Conservation (phyloP, 2,329 filamentous ascomycete genomes). For the Didymella pinodella region DNA sequence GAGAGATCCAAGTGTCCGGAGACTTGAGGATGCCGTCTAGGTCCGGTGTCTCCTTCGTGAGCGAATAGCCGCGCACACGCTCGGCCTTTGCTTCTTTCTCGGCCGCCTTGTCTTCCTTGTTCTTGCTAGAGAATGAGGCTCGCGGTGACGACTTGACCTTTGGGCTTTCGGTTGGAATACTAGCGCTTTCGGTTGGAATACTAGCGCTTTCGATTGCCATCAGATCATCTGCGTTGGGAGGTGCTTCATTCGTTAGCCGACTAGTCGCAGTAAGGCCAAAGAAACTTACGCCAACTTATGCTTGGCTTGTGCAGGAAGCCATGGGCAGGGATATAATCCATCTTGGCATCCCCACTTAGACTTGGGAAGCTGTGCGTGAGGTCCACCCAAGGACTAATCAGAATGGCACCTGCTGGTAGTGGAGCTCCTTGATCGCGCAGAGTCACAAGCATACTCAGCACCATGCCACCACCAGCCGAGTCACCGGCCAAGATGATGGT, state of each 20-base stretch:
- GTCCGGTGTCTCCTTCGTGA: slow-evolving; percentile 35
- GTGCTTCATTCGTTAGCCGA: slow-evolving; percentile 55
- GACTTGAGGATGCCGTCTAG: slow-evolving; percentile 16
- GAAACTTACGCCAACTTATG: slow-evolving; percentile 72
- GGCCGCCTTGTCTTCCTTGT: slow-evolving; percentile 39
- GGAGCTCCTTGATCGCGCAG: slow-evolving; percentile 84
- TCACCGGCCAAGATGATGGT: slow-evolving; percentile 91
- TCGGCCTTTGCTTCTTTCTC: slow-evolving; percentile 48
- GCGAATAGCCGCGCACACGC: slow-evolving; percentile 47
- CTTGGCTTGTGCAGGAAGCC: slow-evolving; percentile 94
- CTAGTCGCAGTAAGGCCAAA: background rate
- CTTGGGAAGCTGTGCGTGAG: slow-evolving; percentile 95
- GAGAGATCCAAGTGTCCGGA: slow-evolving; percentile 35
- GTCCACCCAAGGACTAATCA: slow-evolving; percentile 96
- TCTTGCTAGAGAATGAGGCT: slow-evolving; percentile 19
- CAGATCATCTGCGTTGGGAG: slow-evolving; percentile 79
- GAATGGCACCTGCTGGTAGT: slow-evolving; percentile 84
- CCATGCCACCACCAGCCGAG: slow-evolving; percentile 92
- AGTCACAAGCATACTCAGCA: slow-evolving; percentile 77
- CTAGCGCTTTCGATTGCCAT: slow-evolving; percentile 55
- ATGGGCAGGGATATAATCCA: slow-evolving; percentile 87
- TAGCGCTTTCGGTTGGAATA: slow-evolving; percentile 49
- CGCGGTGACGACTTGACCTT: slow-evolving; percentile 21
- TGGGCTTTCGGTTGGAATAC: slow-evolving; percentile 7
- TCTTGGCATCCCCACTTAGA: slow-evolving; percentile 71